Base-by-base conservation (phyloP, 345 rosid genomes). In the Conringia planisiliqua region DNA sequence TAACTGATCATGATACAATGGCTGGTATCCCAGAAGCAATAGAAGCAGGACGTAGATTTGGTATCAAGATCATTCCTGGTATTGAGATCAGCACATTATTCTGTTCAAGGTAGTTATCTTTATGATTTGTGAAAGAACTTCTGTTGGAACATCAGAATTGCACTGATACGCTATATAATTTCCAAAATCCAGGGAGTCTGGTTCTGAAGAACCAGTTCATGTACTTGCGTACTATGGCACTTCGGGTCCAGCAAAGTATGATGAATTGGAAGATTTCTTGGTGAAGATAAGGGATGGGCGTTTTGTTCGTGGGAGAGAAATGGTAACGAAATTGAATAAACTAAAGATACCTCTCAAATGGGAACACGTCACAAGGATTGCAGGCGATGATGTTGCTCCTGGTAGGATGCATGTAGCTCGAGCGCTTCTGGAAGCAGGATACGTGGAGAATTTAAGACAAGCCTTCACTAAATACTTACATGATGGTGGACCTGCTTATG, bases 401-500 rank as follows among this genome's bases (percentile, higher is more conserved):
- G 98, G 99, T 24, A 89, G 97, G 82, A 39, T 95, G 81, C 98
- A 95, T 29, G 90, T 92, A 38, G 99, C 99, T 29, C 89, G 98
- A 59, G 99, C 98, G 3, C 83, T 95, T 88, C 92, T 90, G 65
- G 97, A 92, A 84, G 99, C 87, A 30, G 99, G 98, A 71, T 68
- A 89, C 36, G 97, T 92, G 29, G 99, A 89, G 76, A 89, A 86
- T 79, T 76, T 89, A 46, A 89, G 84, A 80, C 97, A 92, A 78
- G 99, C 98, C 63, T 95, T 95, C 68, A 47, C 93, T 36, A 85
- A 85, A 77, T 95, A 90, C 76, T 85, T 95, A 62, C 80, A 84
- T 66, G 97, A 95, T 58, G 99, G 88, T 32, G 99, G 99, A 66
- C 99, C 97, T 72, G 98, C 99, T 56, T 95, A 95, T 77, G 83